Percentiles rank a stretch among this genome's conserved stretches.
Evolutionary conservation across 2,329 filamentous ascomycete genomes (phyloP).

Genomic region (Drechslerella stenobrocha): DNA sequence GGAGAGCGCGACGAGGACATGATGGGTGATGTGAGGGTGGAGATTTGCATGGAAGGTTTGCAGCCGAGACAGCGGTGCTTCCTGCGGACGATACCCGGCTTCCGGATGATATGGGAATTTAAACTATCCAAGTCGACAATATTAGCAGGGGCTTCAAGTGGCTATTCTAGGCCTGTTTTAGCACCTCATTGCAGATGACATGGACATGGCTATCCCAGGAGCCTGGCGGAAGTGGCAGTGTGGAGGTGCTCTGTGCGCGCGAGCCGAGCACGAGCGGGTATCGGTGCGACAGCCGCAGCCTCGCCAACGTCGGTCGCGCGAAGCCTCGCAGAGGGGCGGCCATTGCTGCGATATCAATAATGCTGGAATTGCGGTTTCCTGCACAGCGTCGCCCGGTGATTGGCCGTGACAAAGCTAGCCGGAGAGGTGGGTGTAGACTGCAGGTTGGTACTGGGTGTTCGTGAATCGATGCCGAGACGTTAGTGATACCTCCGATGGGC

Average conservation of each 20-base stretch:
- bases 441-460: no score
- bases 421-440: no score
- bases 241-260: not conserved
- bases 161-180: not conserved
- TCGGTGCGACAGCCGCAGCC: not conserved
- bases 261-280: not conserved
- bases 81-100: constrained; percentile 50
- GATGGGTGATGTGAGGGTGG: constrained; percentile 50
- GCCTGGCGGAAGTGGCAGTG: constrained; percentile 46
- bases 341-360: not conserved
- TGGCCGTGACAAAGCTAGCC: not conserved
- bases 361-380: no score
- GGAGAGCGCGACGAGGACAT: constrained; percentile 54
- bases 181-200: constrained; percentile 51
- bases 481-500: no score
- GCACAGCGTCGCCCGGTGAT: not conserved
- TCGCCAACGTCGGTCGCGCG: not conserved
- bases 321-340: not conserved
- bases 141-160: constrained; percentile 28
- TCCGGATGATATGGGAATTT: constrained; percentile 47
- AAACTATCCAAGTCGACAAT: constrained; percentile 11
- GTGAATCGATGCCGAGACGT: no score
- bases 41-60: constrained; percentile 52
- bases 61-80: constrained; percentile 49
- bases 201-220: constrained; percentile 54